Conservation (phyloP, 768 basidiomycete genomes). For the Lactarius evosmus region DNA sequence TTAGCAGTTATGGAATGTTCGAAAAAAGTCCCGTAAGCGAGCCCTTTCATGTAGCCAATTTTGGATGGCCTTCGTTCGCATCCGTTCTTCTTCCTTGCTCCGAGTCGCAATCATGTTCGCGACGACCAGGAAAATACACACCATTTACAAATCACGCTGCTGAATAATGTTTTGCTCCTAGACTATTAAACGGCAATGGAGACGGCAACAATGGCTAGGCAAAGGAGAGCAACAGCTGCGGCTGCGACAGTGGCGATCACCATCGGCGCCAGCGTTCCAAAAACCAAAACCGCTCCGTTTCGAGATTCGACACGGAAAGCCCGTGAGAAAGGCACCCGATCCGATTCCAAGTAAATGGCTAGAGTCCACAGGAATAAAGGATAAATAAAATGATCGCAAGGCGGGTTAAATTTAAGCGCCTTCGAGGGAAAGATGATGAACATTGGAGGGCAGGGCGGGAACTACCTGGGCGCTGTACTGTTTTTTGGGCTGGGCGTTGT, state of each 20-base stretch:
- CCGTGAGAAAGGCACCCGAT: constrained; percentile 24
- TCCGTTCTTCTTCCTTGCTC: constrained; percentile 27
- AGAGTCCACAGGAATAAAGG: constrained; percentile 5
- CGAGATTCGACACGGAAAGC: constrained; percentile 21
- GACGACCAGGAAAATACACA: constrained; percentile 6
- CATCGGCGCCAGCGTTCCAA: constrained; percentile 12
- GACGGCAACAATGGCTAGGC: neutral
- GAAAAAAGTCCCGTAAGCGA: constrained; percentile 17
- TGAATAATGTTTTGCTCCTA: neutral
- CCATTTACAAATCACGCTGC: neutral
- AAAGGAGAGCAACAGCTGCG: neutral
- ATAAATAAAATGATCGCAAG: constrained; percentile 10
- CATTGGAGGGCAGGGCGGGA: constrained; percentile 17
- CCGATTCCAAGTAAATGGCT: constrained; percentile 16
- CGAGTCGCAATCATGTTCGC: constrained; percentile 23
- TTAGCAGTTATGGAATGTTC: constrained; percentile 27
- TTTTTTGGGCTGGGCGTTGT: constrained; percentile 21
- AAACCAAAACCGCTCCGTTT: constrained; percentile 9
- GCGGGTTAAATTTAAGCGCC: constrained; percentile 18
- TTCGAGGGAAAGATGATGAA: constrained; percentile 8
- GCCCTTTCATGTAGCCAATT: constrained; percentile 28
- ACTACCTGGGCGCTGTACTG: constrained; percentile 24
- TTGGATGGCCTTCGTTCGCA: constrained; percentile 23
- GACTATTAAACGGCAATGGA: neutral
- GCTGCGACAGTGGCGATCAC: neutral